These are phyloP conservation scores for Earliella scabrosa DNA, from an alignment of 1,284 basidiomycete genomes.

Conservation along the genomic window DNA sequence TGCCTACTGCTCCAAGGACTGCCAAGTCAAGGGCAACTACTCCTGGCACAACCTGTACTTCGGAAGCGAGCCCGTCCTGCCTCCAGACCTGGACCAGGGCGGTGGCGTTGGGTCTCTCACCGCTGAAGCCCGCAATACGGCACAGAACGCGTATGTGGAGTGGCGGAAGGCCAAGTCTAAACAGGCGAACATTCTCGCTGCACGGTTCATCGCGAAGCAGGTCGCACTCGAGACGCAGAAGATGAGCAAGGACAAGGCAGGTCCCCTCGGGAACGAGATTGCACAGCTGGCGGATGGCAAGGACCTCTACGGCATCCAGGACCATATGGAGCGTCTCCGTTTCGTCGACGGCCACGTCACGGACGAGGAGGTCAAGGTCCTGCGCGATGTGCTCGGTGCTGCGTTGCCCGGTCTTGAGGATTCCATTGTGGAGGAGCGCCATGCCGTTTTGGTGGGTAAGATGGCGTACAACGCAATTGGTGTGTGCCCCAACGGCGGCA, in stretches of 20 bases:
- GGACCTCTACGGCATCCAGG: conserved; percentile 64
- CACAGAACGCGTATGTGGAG: conserved; percentile 60
- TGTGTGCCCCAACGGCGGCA: conserved; percentile 64
- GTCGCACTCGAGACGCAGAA: conserved; percentile 68
- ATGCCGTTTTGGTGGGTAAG: conserved; percentile 66
- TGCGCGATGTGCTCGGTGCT: conserved; percentile 58
- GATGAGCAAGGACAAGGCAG: conserved; percentile 40
- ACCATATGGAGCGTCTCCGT: conserved; percentile 75
- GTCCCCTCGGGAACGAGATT: conserved; percentile 29
- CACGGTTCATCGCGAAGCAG: conserved; percentile 73
- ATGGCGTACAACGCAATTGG: conserved; percentile 79
- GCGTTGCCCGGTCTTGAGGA: conserved; percentile 75
- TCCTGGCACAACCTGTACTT: conserved; percentile 75
- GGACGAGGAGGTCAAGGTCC: conserved; percentile 54
- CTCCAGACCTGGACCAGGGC: conserved; percentile 49
- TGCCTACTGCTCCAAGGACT: conserved; percentile 74
- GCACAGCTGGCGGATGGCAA: conserved; percentile 50
- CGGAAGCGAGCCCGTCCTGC: conserved; percentile 64
- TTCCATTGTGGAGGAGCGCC: conserved; percentile 65
- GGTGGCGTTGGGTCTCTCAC: conserved; percentile 34
- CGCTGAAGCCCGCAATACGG: conserved; percentile 52
- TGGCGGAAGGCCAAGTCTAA: conserved; percentile 54
- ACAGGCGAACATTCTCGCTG: conserved; percentile 59
- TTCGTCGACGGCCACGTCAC: conserved; percentile 57
- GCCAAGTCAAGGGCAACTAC: conserved; percentile 55